Base-by-base conservation (phyloP, 2,329 filamentous ascomycete genomes). In the Diaporthe capsici region DNA sequence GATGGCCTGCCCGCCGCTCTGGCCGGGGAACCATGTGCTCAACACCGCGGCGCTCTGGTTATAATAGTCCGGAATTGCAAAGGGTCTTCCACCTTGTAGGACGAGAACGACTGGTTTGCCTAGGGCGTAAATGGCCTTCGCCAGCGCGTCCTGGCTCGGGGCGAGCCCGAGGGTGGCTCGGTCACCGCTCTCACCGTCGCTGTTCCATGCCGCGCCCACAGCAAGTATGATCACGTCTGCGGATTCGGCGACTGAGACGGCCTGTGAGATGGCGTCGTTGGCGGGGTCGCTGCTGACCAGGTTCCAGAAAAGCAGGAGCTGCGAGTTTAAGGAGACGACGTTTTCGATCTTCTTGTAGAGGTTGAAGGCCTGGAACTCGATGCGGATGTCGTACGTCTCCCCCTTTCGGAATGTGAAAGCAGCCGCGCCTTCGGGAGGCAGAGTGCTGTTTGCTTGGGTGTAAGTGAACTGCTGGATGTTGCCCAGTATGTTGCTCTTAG, bases 231-330 rank as follows among this genome's bases (percentile, higher is more conserved):
- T 80, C 2, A 86, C 37, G 73, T 87, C 84, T 3, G 85, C 81
- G 3, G 81, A 78, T 12, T 78, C 75, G 4, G 86, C 84, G 22
- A 85, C 51, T 6, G 80, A 74, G 3, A 84, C 80, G 25, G 85
- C 85, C 76, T 86, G 80, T 3, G 79, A 73, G 4, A 81, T 71
- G 22, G 79, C 78, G 25, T 82, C 78, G 4, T 81, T 77, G 67
- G 25, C 13, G 0, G 58, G 51, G 2, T 81, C 79, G 10, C 82
- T 81, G 78, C 84, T 84, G 42, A 87, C 84, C 22, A 87, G 81
- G 78, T 87, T 87, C 86, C 86, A 87, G 78, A 87, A 87, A 0
- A 87, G 78, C 12, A 85, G 75, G 2, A 87, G 79, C 76, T 86
- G 83, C 1, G 85, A 83, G 71, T 87, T 87, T 1, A 87, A 77